Evolutionary conservation across 2,329 filamentous ascomycete genomes (phyloP).

Genomic region (Sarocladium kiliense): DNA sequence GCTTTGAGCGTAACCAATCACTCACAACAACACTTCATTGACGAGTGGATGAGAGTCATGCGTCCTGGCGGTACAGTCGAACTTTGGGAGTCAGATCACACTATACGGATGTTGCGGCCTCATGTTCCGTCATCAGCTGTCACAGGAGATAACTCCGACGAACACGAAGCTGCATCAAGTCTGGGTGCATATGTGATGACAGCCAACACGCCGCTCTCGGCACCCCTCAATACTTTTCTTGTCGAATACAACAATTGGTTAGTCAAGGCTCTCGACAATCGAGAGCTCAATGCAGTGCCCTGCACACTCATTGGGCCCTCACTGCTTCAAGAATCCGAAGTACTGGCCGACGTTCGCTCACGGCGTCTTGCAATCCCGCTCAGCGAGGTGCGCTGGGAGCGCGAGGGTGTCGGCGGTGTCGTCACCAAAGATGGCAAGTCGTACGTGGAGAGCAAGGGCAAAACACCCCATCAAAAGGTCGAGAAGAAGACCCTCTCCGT

Average conservation of each 20-base stretch:
- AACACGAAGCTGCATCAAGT: constrained; percentile 59
- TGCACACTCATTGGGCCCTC: constrained; percentile 73
- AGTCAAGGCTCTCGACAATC: constrained; percentile 65
- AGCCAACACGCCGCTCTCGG: constrained; percentile 74
- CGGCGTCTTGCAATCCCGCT: constrained; percentile 83
- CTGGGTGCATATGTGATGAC: constrained; percentile 81
- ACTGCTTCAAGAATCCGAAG: constrained; percentile 74
- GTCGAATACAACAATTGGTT: constrained; percentile 83
- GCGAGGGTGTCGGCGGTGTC: constrained; percentile 62
- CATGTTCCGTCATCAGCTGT: constrained; percentile 55
- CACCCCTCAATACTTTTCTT: constrained; percentile 75
- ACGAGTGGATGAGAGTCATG: constrained; percentile 73
- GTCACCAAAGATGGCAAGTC: constrained; percentile 56
- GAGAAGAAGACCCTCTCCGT: constrained; percentile 52
- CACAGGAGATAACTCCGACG: constrained; percentile 36
- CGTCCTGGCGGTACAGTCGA: constrained; percentile 76
- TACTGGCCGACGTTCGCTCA: constrained; percentile 62
- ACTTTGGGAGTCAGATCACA: constrained; percentile 84
- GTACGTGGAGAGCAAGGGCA: constrained; percentile 51
- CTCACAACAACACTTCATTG: constrained; percentile 50
- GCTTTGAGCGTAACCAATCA: constrained; percentile 60
- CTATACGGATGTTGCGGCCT: constrained; percentile 75
- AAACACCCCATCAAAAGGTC: constrained; percentile 26
- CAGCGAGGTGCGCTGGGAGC: constrained; percentile 82
- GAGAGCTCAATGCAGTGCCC: constrained; percentile 67